Evolutionary conservation across 805 yeast species (phyloP), one percentile per base, ranked within the genome.

Genomic region (Suhomyces sp.): DNA sequence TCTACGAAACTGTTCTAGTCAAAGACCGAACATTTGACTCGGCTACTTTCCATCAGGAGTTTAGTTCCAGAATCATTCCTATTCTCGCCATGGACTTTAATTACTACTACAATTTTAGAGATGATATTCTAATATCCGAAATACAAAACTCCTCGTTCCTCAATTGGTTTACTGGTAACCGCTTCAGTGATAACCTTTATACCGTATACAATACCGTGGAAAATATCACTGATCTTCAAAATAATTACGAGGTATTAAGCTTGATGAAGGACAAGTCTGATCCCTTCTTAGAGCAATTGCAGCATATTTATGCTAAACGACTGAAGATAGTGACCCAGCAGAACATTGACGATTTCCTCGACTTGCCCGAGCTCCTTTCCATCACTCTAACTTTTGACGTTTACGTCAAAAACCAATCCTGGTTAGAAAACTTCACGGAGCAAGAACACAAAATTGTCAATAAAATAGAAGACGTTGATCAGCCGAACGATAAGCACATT

Each of bases 141-240:
- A 59, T 66, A 26, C 60, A 59, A 50, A 68, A 58, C 52, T 57
- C 56, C 17, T 68, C 74, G 2, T 70, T 72, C 45, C 60, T 70
- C 50, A 65, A 63, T 45, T 72, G 77, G 77, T 33, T 69, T 12
- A 63, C 68, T 2, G 60, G 60, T 7, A 64, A 59, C 48, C 50
- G 60, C 38, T 63, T 65, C 45, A 58, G 59, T 24, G 61, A 62
- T 29, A 63, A 65, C 47, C 45, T 57, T 6, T 65, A 65, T 49
- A 40, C 46, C 50, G 8, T 54, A 45, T 42, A 58, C 46, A 58
- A 63, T 33, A 62, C 71, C 2, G 47, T 49, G 8, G 53, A 44
- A 3, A 36, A 47, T 8, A 48, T 62, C 17, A 65, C 70, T 9
- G 56, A 52, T 42, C 50, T 62, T 7, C 36, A 50, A 2, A 54